A percentile compares a stretch with the other conserved stretches of the same genome.
Evolutionary conservation across 2,329 filamentous ascomycete genomes (phyloP).

Genomic region (Cladosporium colombiae): DNA sequence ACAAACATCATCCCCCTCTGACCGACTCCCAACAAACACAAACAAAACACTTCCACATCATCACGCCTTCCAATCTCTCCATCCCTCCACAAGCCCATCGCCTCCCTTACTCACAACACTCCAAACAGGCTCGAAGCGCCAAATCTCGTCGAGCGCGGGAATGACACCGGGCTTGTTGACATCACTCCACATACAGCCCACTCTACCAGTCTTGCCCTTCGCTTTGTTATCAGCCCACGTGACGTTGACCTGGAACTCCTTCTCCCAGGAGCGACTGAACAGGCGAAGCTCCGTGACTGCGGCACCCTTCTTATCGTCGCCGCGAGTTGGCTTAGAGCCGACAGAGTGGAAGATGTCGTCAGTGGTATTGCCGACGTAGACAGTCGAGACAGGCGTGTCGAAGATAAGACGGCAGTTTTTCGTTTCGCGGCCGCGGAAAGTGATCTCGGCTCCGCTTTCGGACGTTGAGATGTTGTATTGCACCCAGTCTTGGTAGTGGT

Average conservation of each 20-base stretch:
- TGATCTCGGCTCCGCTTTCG: conserved; percentile 58
- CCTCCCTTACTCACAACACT: conserved; percentile 71
- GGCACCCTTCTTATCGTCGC: conserved; percentile 57
- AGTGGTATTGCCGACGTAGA: conserved; percentile 59
- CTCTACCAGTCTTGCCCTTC: conserved; percentile 59
- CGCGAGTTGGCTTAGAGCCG: conserved; percentile 35
- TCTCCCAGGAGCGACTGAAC: conserved; percentile 79
- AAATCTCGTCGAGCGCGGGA: conserved; percentile 79
- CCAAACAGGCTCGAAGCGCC: conserved; percentile 78
- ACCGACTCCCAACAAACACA: not conserved
- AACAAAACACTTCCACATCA: not conserved
- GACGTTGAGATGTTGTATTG: conserved; percentile 59
- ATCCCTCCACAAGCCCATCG: conserved; percentile 80
- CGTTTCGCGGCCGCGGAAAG: conserved; percentile 58
- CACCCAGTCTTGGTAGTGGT: conserved; percentile 56
- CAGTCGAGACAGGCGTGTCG: conserved; percentile 63
- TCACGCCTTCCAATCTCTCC: conserved; percentile 50
- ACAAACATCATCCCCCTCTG: not conserved
- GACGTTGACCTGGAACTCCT: conserved; percentile 74
- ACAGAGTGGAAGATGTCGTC: not conserved
- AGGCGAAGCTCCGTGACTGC: conserved; percentile 63
- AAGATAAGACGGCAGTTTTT: conserved; percentile 76
- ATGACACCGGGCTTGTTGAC: conserved; percentile 70
- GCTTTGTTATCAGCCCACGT: conserved; percentile 55
- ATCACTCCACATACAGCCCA: conserved; percentile 87